phyloP scores from a whole-genome alignment of 352 stramenopile species.

The Phytophthora macrochlamydospora region DNA sequence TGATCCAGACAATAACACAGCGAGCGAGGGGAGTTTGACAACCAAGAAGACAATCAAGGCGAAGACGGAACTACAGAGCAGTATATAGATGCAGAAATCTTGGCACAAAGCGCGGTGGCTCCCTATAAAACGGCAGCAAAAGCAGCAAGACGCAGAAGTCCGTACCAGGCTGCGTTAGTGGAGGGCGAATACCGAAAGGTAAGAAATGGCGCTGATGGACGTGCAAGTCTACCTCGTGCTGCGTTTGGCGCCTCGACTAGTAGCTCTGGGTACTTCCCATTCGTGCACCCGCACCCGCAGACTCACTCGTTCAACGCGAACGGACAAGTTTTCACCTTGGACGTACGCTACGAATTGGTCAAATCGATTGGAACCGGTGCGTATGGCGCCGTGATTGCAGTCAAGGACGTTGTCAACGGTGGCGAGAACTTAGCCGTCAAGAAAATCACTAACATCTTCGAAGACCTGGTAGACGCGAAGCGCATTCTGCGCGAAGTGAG shows the following conservation, averaged over 20 bases:
- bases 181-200: conserved; percentile 30
- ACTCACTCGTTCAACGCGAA: conserved; percentile 79
- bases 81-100: conserved; percentile 18
- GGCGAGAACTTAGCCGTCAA: conserved; percentile 91
- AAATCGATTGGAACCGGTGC: conserved; percentile 90
- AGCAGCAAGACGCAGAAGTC: conserved; percentile 11
- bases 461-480: conserved; percentile 98
- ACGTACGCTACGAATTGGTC: conserved; percentile 88
- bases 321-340: conserved; percentile 86
- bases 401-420: conserved; percentile 57
- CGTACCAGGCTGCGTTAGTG: conserved; percentile 15
- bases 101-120: conserved; percentile 28
- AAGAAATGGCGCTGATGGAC: conserved; percentile 10
- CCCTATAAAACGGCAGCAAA: conserved; percentile 33
- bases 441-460: conserved; percentile 94
- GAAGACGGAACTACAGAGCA: conserved; percentile 34
- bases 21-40: conserved; percentile 14
- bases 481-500: conserved; percentile 96
- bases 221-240: conserved; percentile 17
- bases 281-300: conserved; percentile 38
- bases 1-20: conserved; percentile 23
- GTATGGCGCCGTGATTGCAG: conserved; percentile 91
- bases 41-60: conserved; percentile 33
- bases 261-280: conserved; percentile 29
- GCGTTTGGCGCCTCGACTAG: conserved; percentile 29